Percentiles rank a stretch among this genome's conserved stretches.
Evolutionary conservation across 495 filamentous ascomycete species (phyloP).

Genomic region (Daldinia caldariorum): DNA sequence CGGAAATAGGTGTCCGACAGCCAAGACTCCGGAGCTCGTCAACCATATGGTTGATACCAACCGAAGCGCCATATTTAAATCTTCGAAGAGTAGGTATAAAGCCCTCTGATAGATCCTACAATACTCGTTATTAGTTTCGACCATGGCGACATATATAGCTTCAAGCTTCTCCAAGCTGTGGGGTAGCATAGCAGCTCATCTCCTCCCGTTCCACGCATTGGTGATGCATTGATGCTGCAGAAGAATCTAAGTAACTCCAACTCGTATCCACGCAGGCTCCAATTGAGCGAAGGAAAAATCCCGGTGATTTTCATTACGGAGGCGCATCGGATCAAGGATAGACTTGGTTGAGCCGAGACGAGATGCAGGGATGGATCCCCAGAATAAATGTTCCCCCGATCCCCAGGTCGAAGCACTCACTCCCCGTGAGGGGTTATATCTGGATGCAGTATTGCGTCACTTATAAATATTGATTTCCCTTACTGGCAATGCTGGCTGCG

Average conservation of each 20-base stretch:
- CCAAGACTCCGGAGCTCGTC: slow-evolving; percentile 34
- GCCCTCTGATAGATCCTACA: background rate
- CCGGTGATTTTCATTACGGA: slow-evolving; percentile 20
- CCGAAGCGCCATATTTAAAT: slow-evolving; percentile 23
- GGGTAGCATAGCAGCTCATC: slow-evolving; percentile 28
- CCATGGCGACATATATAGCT: slow-evolving; percentile 29
- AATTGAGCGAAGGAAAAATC: slow-evolving; percentile 17
- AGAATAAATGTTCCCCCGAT: slow-evolving; percentile 24
- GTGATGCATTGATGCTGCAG: slow-evolving; percentile 33
- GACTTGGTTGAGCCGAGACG: slow-evolving; percentile 14
- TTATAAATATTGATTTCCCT: background rate
- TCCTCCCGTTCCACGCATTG: slow-evolving; percentile 38
- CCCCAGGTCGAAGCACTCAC: slow-evolving; percentile 9
- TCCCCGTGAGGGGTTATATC: background rate
- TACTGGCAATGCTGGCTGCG: background rate
- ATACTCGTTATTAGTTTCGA: background rate
- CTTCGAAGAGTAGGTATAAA: background rate
- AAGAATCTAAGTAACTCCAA: slow-evolving; percentile 19
- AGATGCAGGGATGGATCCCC: slow-evolving; percentile 25
- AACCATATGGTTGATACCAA: slow-evolving; percentile 24
- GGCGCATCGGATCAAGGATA: slow-evolving; percentile 27
- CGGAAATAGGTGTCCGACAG: slow-evolving; percentile 40
- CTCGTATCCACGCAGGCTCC: slow-evolving; percentile 7
- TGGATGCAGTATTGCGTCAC: slow-evolving; percentile 8
- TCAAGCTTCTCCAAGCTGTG: slow-evolving; percentile 20